phyloP scores from a whole-genome alignment of 768 basidiomycete genomes.

The Phaffia australis region DNA sequence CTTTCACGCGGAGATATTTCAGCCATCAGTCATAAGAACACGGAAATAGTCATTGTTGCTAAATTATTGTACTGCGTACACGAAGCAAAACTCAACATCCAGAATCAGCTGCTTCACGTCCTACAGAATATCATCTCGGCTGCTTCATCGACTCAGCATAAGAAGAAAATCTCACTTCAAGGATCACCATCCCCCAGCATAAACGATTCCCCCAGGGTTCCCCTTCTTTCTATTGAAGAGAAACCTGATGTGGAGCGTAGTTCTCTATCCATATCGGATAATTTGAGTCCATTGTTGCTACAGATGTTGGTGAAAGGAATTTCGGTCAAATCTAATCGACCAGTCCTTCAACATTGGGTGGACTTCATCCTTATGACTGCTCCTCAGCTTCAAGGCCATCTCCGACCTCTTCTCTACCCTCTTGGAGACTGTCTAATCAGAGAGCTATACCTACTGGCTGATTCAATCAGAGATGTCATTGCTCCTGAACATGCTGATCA shows the following conservation, averaged over 20 bases:
- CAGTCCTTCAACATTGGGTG: slow-evolving; percentile 87
- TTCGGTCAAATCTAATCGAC: slow-evolving; percentile 53
- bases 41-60: slow-evolving; percentile 60
- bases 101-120: slow-evolving; percentile 85
- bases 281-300: slow-evolving; percentile 47
- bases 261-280: slow-evolving; percentile 6
- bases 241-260: neutral
- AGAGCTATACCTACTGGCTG: slow-evolving; percentile 38
- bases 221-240: neutral
- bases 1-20: slow-evolving; percentile 73
- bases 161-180: neutral
- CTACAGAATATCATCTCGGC: slow-evolving; percentile 62
- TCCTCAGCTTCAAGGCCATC: slow-evolving; percentile 65
- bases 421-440: slow-evolving; percentile 68
- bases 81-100: slow-evolving; percentile 59
- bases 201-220: too few relatives aligned
- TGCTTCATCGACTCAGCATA: neutral
- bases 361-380: slow-evolving; percentile 89
- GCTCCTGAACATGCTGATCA: slow-evolving; percentile 26
- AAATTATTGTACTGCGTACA: slow-evolving; percentile 70
- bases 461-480: slow-evolving; percentile 45
- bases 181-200: too few relatives aligned
- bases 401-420: slow-evolving; percentile 57
- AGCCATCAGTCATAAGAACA: slow-evolving; percentile 46
- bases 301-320: slow-evolving; percentile 76